phyloP scores from a whole-genome alignment of 2,329 filamentous ascomycete species.

The Neocatenulostroma microsporum region DNA sequence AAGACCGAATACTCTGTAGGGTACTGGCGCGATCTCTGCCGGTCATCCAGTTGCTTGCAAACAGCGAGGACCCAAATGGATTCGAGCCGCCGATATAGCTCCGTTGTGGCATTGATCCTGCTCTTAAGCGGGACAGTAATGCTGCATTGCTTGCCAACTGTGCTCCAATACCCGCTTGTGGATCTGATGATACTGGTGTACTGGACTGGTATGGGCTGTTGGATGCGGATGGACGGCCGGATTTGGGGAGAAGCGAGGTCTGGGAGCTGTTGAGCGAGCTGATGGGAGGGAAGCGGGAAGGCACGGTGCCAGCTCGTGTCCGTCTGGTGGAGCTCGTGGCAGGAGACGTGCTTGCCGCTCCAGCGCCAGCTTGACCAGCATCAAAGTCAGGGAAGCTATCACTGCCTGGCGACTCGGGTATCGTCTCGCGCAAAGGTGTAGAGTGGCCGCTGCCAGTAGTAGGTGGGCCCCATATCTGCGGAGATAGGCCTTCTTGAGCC shows the following conservation, averaged over 20 bases:
- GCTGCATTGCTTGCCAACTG: conserved; percentile 55
- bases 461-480: conserved; percentile 78
- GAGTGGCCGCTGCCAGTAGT: conserved; percentile 95
- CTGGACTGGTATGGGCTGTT: conserved; percentile 78
- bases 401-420: conserved; percentile 85
- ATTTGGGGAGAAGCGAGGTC: conserved; percentile 59
- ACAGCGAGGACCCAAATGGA: conserved; percentile 84
- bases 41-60: conserved; percentile 75
- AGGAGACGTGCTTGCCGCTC: conserved; percentile 12
- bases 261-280: conserved; percentile 55
- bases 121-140: conserved; percentile 74
- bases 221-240: conserved; percentile 75
- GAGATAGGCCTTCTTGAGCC: conserved; percentile 80
- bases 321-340: conserved; percentile 47
- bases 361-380: conserved; percentile 20
- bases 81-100: conserved; percentile 52
- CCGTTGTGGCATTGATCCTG: conserved; percentile 89
- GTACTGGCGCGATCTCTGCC: conserved; percentile 79
- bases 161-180: conserved; percentile 38
- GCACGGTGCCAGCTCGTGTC: conserved; percentile 85
- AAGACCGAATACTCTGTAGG: conserved; percentile 79
- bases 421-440: conserved; percentile 91
- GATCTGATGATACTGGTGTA: conserved; percentile 29
- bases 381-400: conserved; percentile 92
- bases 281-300: conserved; percentile 81